phyloP scores from a whole-genome alignment of 345 rosid species.

The Camelina sativa region DNA sequence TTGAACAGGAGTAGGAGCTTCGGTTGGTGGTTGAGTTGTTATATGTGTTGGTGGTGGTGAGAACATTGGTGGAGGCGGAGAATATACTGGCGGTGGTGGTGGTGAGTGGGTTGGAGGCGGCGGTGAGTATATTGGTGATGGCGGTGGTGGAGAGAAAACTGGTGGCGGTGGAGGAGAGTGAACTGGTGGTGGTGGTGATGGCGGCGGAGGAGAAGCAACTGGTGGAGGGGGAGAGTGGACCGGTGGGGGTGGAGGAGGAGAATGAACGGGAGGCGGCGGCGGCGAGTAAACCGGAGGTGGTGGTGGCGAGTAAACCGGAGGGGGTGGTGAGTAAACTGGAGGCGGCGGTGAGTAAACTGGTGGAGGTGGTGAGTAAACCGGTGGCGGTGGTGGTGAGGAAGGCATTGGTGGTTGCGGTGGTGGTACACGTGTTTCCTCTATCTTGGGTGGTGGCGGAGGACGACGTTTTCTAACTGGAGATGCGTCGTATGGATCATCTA shows the following conservation, averaged over 20 bases:
- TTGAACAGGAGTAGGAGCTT: conserved; percentile 18
- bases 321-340: conserved; percentile 29
- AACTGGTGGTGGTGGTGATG: conserved; percentile 35
- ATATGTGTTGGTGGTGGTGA: conserved; percentile 34
- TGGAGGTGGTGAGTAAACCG: conserved; percentile 5
- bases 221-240: conserved; percentile 37
- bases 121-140: conserved; percentile 29
- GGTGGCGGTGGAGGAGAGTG: conserved; percentile 42
- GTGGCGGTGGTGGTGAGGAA: conserved; percentile 24
- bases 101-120: conserved; percentile 35
- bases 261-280: conserved; percentile 25
- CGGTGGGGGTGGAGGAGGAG: conserved; percentile 39
- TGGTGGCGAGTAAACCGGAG: conserved; percentile 25
- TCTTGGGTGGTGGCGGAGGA: conserved; percentile 38
- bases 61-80: conserved; percentile 39
- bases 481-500: conserved; percentile 27
- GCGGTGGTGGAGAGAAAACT: conserved; percentile 22
- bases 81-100: conserved; percentile 37
- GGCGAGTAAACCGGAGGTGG: conserved; percentile 18
- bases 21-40: conserved; percentile 27
- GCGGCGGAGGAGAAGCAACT: conserved; percentile 21
- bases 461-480: conserved; percentile 39
- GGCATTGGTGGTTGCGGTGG: conserved; percentile 40
- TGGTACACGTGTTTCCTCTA: conserved; percentile 16
- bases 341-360: conserved; percentile 9